These are phyloP conservation scores for Arthrobotrys musiformis DNA, from an alignment of 2,329 filamentous ascomycete genomes.

Conservation along the genomic window DNA sequence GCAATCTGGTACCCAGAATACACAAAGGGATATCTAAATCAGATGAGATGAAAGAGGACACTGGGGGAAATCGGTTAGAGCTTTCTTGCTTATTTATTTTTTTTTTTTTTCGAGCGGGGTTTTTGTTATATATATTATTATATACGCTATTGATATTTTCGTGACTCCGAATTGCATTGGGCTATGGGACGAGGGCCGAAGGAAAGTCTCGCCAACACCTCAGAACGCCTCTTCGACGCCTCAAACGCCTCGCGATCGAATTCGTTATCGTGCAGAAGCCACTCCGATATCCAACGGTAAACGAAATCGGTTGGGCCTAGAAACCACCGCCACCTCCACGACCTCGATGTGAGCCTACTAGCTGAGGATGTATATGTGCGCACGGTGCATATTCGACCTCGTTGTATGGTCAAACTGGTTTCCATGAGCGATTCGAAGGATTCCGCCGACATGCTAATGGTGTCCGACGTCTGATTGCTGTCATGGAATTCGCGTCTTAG, in stretches of 20 bases:
- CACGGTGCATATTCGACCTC: too few relatives aligned
- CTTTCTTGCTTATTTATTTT: too few relatives aligned
- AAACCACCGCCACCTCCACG: background rate
- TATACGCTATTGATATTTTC: too few relatives aligned
- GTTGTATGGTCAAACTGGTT: too few relatives aligned
- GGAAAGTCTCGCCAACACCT: background rate
- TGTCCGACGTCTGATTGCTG: background rate
- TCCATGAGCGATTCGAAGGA: background rate
- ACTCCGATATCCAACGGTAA: constrained; percentile 3
- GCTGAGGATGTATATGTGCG: too few relatives aligned
- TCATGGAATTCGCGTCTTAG: background rate
- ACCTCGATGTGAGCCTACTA: background rate
- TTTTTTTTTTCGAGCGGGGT: too few relatives aligned
- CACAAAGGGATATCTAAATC: too few relatives aligned
- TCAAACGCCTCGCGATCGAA: background rate
- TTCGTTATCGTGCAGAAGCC: background rate
- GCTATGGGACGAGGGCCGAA: background rate
- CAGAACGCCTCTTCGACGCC: background rate
- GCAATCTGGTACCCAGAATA: too few relatives aligned
- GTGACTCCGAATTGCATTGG: background rate
- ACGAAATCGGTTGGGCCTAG: background rate
- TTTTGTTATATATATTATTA: too few relatives aligned
- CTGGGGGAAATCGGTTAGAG: too few relatives aligned
- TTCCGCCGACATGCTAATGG: background rate
- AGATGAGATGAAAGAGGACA: too few relatives aligned